Evolutionary conservation across 192 early-diverging fungal genomes (phyloP), one percentile per base, ranked within the genome.

Genomic region (Coemansia sp.): DNA sequence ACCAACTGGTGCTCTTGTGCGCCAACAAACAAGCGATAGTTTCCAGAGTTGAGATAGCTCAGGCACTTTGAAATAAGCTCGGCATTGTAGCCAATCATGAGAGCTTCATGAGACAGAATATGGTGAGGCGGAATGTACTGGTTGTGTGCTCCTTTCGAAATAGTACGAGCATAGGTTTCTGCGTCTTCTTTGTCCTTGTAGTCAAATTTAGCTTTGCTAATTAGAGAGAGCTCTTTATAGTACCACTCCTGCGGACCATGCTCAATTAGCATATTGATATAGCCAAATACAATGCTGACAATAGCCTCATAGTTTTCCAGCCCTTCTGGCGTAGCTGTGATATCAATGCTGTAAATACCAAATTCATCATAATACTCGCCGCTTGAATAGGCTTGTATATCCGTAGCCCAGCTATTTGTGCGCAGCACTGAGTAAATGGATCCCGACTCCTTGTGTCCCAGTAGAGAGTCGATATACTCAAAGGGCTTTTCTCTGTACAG

Each of bases 351-450:
- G 37, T 69, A 67, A 10, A 67, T 7, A 38, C 62, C 57, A 14
- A 59, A 58, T 9, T n/a, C 57, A 34, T 70, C 61, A n/a, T 26
- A 14, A 33, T 0, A 17, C 0, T 10, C 15, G 18, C 7, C 1
- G 1, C 37, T 21, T 8, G 34, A 44, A 15, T 86, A 84, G 1
- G 84, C 87, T n/a, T 72, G 81, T 37, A 92, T 67, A 18, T 79
- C 77, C 37, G 88, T 84, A 4, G 90, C 91, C 94, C 94, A 96
- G 4, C 90, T 88, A 24, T 88, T 84, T 46, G 87, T 83, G 63
- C 93, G 91, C 27, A 96, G 68, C 27, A 90, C 69, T 1, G 88
- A 86, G 8, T 91, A 71, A 53, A 98, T 75, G 1, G 93, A 95
- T 2, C 95, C 95, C 11, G 75, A 65, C 17, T 87, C 87, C 58